A percentile compares a stretch with the other conserved stretches of the same genome.
Evolutionary conservation across 305 asterid genomes (phyloP).

Genomic region (Andrographis paniculata): DNA sequence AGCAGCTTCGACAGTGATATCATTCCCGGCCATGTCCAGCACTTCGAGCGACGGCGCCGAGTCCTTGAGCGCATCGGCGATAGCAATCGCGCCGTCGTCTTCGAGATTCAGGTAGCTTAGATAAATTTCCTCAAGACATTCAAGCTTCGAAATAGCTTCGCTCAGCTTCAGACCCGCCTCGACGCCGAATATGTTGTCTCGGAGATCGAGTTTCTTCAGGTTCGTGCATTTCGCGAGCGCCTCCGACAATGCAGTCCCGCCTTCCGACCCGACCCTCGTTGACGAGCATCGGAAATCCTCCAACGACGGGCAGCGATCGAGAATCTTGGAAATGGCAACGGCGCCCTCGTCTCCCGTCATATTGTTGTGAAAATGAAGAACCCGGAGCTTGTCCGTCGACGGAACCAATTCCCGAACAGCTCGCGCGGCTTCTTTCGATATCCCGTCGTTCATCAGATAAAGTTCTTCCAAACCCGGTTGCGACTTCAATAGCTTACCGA

Average conservation of each 20-base stretch:
- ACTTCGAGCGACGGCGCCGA: conserved; percentile 59
- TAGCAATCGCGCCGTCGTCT: conserved; percentile 72
- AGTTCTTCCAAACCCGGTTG: conserved; percentile 74
- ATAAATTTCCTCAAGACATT: conserved; percentile 54
- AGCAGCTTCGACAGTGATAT: conserved; percentile 72
- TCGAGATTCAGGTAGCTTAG: conserved; percentile 82
- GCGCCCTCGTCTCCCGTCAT: conserved; percentile 99
- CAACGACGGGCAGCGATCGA: conserved; percentile 58
- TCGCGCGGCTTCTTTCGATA: conserved; percentile 89
- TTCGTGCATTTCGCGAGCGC: conserved; percentile 58
- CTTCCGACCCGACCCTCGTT: conserved; percentile 78
- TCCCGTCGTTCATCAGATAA: conserved; percentile 85
- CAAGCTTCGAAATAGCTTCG: conserved; percentile 42
- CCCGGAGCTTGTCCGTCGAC: conserved; percentile 52
- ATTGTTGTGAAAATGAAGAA: conserved; percentile 91
- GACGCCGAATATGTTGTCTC: conserved; percentile 87
- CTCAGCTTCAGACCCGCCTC: conserved; percentile 74
- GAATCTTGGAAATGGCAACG: conserved; percentile 63
- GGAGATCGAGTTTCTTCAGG: conserved; percentile 82
- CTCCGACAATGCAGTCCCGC: conserved; percentile 76
- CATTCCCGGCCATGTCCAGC: conserved; percentile 91
- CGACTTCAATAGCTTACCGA: conserved; percentile 66
- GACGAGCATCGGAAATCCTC: conserved; percentile 94
- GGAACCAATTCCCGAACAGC: conserved; percentile 84
- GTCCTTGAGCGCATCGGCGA: conserved; percentile 53